phyloP scores from a whole-genome alignment of 1,284 basidiomycete genomes.

The Golubevia sp. region DNA sequence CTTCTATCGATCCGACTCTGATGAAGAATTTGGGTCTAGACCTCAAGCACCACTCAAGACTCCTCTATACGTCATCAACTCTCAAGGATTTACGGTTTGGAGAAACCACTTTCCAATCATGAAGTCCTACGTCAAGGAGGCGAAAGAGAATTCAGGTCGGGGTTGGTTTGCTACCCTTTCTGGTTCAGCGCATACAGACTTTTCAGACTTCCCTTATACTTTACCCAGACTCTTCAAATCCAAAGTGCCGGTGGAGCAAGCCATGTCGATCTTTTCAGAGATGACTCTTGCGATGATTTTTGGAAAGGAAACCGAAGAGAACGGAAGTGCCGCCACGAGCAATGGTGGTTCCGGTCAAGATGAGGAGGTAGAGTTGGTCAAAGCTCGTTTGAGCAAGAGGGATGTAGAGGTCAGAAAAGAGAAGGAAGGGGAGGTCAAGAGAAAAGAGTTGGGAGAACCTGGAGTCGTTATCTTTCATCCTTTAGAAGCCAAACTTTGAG shows the following conservation, averaged over 20 bases:
- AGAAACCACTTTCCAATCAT: constrained; percentile 35
- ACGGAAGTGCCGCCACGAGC: too few relatives aligned
- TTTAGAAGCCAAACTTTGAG: too few relatives aligned
- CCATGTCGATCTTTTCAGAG: too few relatives aligned
- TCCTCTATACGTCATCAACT: constrained; percentile 48
- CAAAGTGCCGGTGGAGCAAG: too few relatives aligned
- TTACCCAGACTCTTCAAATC: too few relatives aligned
- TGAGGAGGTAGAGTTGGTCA: too few relatives aligned
- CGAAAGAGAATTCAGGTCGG: constrained; percentile 14
- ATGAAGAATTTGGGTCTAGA: constrained; percentile 10
- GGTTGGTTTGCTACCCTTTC: too few relatives aligned
- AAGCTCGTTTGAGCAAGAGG: too few relatives aligned
- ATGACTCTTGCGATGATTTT: too few relatives aligned
- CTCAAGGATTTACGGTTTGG: constrained; percentile 45
- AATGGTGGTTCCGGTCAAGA: too few relatives aligned
- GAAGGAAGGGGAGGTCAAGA: neutral
- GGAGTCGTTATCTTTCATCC: neutral
- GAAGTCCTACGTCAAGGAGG: constrained; percentile 19
- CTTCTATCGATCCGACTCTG: neutral
- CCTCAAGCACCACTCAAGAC: constrained; percentile 15
- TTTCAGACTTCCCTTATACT: constrained; percentile 35
- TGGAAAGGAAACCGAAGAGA: too few relatives aligned
- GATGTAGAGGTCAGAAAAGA: too few relatives aligned
- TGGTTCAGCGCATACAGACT: constrained; percentile 35
- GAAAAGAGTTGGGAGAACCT: constrained; percentile 3